Evolutionary conservation across 805 yeast genomes (phyloP).

Genomic region (Starmerella roubikii): DNA sequence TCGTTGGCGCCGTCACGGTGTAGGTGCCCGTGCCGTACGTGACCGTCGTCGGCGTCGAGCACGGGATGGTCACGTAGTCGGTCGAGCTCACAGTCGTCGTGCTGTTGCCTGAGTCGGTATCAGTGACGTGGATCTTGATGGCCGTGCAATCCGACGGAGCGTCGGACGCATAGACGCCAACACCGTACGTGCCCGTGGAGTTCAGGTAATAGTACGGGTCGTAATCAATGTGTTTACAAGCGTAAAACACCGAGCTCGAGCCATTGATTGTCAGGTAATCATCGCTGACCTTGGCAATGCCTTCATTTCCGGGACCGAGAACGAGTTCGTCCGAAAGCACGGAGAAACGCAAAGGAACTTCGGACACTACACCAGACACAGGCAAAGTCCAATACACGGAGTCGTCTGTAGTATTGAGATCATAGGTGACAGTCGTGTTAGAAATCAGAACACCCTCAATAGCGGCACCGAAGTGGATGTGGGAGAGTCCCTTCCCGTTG

Average conservation of each 20-base stretch:
- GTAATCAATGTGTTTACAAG: conserved; percentile 4
- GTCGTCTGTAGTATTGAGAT: neutral
- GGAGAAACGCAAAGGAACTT: too few species aligned
- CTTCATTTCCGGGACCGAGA: neutral
- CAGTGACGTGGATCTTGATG: conserved; percentile 8
- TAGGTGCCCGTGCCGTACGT: conserved; percentile 13
- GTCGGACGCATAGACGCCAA: conserved; percentile 1
- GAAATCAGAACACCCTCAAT: conserved; percentile 7
- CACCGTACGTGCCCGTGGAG: conserved; percentile 2
- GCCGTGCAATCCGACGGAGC: conserved; percentile 8
- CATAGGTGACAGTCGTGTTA: neutral
- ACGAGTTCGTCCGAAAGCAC: neutral
- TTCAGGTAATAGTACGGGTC: conserved; percentile 12
- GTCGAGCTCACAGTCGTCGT: conserved; percentile 6
- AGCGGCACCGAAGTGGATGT: conserved; percentile 13
- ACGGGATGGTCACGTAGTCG: conserved; percentile 14
- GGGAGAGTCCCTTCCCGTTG: conserved; percentile 1
- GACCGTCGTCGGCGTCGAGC: conserved; percentile 17
- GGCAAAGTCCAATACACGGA: too few species aligned
- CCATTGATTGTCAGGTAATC: conserved; percentile 12
- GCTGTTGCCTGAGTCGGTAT: conserved; percentile 1
- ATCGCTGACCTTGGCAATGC: neutral
- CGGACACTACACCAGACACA: too few species aligned
- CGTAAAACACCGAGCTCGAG: conserved; percentile 11
- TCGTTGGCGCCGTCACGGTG: conserved; percentile 36